These are phyloP conservation scores for Crataegus laevigata DNA, from an alignment of 306 rosid genomes.

Conservation along the genomic window DNA sequence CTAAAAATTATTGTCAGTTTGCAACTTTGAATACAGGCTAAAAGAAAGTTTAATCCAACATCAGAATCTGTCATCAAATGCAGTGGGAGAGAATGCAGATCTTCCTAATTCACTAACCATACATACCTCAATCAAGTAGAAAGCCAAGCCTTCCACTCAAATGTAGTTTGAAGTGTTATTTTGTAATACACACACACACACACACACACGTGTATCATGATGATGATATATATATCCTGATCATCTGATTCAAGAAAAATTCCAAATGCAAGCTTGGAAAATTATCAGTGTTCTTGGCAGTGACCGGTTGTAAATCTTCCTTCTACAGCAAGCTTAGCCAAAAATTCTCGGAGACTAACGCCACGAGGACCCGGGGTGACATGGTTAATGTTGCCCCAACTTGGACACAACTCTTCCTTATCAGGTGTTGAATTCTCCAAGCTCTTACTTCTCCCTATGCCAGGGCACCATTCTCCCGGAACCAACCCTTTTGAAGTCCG, in stretches of 20 bases:
- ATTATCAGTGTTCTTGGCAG: constrained; percentile 22
- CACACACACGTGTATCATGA: too few species aligned
- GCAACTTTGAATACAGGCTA: background rate
- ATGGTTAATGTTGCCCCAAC: constrained; percentile 32
- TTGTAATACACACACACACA: too few species aligned
- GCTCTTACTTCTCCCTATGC: constrained; percentile 10
- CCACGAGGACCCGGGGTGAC: constrained; percentile 43
- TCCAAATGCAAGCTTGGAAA: background rate
- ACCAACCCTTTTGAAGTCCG: constrained; percentile 33
- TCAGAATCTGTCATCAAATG: background rate
- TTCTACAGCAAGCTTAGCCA: constrained; percentile 22
- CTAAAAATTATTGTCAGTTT: background rate
- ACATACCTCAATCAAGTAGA: background rate
- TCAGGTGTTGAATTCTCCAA: background rate
- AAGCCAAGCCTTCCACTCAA: background rate
- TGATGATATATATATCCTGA: background rate
- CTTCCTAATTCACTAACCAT: background rate
- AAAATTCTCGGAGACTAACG: constrained; percentile 19
- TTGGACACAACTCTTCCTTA: constrained; percentile 27
- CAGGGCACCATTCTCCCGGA: constrained; percentile 56
- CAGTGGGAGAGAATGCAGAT: background rate
- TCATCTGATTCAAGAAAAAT: background rate
- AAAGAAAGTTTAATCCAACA: background rate
- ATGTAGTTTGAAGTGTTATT: background rate
- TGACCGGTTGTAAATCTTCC: constrained; percentile 23